Evolutionary conservation across 2,329 filamentous ascomycete species (phyloP).

Genomic region (Fonsecaea multimorphosa): DNA sequence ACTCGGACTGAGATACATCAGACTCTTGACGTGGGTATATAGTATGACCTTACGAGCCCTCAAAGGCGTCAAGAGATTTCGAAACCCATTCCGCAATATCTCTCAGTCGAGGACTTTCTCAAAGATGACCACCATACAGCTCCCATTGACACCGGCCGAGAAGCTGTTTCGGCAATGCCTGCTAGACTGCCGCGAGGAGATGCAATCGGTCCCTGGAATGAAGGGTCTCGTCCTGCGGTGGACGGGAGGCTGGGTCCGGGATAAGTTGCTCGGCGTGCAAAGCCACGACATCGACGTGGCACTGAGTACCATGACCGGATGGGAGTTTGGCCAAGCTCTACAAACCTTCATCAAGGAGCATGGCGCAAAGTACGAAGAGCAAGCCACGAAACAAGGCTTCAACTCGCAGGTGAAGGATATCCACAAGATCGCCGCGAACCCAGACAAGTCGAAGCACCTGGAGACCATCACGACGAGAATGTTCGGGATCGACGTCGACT

Average conservation of each 20-base stretch:
- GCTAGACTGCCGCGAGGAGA: conserved; percentile 37
- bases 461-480: conserved; percentile 88
- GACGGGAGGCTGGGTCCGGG: conserved; percentile 58
- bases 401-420: conserved; percentile 65
- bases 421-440: conserved; percentile 89
- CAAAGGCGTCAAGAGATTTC: not conserved
- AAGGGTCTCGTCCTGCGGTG: conserved; percentile 52
- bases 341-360: conserved; percentile 51
- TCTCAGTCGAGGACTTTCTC: not conserved
- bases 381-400: conserved; percentile 44
- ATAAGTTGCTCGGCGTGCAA: conserved; percentile 54
- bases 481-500: conserved; percentile 85
- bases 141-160: conserved; percentile 36
- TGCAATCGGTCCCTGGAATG: conserved; percentile 36
- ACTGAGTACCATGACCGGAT: conserved; percentile 58
- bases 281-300: conserved; percentile 58
- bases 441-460: conserved; percentile 94
- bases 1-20: not conserved
- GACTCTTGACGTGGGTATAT: not conserved
- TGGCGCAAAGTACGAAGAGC: conserved; percentile 52
- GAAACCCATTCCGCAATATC: not conserved
- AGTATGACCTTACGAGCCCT: conserved; percentile 20
- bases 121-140: conserved; percentile 26
- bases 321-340: conserved; percentile 53
- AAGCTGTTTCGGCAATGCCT: conserved; percentile 40